A percentile compares a stretch with the other conserved stretches of the same genome.
Conservation (phyloP, 2,329 filamentous ascomycete genomes). For the Gnomoniopsis sp. region DNA sequence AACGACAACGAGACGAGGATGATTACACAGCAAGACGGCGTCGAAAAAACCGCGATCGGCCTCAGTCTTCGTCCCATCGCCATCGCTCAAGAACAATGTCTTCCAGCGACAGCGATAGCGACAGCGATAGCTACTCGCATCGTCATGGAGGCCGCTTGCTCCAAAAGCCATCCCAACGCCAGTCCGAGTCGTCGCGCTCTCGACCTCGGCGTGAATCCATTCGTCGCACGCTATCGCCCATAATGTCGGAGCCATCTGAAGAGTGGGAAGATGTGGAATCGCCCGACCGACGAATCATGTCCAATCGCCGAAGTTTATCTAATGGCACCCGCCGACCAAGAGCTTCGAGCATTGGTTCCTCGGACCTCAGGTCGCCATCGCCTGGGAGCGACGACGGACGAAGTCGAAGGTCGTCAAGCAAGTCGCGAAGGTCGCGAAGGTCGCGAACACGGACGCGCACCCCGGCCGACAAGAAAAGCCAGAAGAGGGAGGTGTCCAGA, state of each 20-base stretch:
- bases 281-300: not conserved
- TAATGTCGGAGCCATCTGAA: constrained; percentile 11
- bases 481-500: not conserved
- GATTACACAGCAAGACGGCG: not conserved
- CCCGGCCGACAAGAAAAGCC: not conserved
- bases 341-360: not conserved
- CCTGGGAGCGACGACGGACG: no score
- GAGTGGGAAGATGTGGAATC: not conserved
- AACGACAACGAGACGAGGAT: not conserved
- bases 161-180: not conserved
- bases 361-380: not conserved
- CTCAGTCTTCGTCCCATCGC: not conserved
- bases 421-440: not conserved
- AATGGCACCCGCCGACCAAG: not conserved
- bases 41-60: not conserved
- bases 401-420: not conserved
- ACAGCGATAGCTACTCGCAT: not conserved
- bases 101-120: not conserved
- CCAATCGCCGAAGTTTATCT: not conserved
- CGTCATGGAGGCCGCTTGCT: not conserved
- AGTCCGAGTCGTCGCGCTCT: not conserved
- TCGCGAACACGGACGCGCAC: not conserved
- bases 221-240: constrained; percentile 8
- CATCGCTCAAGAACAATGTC: not conserved
- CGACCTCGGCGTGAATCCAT: constrained; percentile 1